A percentile compares a stretch with the other conserved stretches of the same genome.
Conservation (phyloP, 2,329 filamentous ascomycete species). For the Botrytis byssoidea region DNA sequence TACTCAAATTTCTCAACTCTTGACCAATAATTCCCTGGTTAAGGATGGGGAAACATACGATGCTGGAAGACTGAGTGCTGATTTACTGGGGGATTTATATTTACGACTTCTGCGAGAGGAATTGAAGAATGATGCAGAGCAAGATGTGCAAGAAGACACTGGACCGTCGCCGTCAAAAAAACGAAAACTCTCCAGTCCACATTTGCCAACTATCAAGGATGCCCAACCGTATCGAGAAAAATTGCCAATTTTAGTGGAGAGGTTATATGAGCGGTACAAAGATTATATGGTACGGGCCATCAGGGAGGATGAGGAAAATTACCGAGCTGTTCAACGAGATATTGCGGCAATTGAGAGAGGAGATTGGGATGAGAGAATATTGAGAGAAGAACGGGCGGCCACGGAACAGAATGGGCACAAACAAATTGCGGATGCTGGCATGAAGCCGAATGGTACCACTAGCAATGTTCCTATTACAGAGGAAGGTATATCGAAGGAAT, state of each 20-base stretch:
- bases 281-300: conserved; percentile 69
- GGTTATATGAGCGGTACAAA: conserved; percentile 73
- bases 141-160: conserved; percentile 43
- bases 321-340: conserved; percentile 63
- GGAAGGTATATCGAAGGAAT: conserved; percentile 19
- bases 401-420: conserved; percentile 17
- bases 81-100: conserved; percentile 78
- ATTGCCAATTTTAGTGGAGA: conserved; percentile 67
- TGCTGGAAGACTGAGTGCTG: conserved; percentile 68
- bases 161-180: conserved; percentile 62
- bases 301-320: conserved; percentile 68
- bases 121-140: conserved; percentile 49
- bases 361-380: conserved; percentile 47
- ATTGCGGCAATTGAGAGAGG: conserved; percentile 66
- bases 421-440: neutral
- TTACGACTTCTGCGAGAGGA: conserved; percentile 74
- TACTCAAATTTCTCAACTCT: conserved; percentile 65
- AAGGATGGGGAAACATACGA: conserved; percentile 70
- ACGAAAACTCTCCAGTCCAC: conserved; percentile 68
- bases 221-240: conserved; percentile 63
- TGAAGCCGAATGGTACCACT: conserved; percentile 6
- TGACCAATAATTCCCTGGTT: conserved; percentile 73
- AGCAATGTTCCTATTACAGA: neutral
- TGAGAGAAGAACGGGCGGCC: conserved; percentile 27
- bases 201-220: conserved; percentile 63